A percentile compares a stretch with the other conserved stretches of the same genome.
phyloP scores from a whole-genome alignment of 768 basidiomycete genomes.

The Termitomyces sp. region DNA sequence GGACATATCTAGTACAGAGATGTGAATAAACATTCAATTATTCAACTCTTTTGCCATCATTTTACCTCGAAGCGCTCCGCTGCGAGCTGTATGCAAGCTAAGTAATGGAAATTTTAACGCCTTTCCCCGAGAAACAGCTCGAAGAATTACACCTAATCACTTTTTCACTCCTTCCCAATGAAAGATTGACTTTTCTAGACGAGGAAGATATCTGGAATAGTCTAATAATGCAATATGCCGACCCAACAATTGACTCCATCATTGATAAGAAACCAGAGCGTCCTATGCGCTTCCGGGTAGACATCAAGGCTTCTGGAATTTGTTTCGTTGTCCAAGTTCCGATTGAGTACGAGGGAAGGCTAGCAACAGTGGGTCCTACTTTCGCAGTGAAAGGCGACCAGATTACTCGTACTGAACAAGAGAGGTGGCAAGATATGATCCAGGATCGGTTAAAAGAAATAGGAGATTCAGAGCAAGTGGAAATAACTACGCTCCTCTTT shows the following conservation, averaged over 20 bases:
- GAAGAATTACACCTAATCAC: conserved; percentile 59
- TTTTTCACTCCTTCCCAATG: conserved; percentile 61
- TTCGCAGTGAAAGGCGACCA: conserved; percentile 45
- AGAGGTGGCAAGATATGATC: conserved; percentile 42
- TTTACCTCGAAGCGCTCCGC: neutral
- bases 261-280: conserved; percentile 10
- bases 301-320: conserved; percentile 19
- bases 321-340: conserved; percentile 34
- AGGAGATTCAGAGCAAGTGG: conserved; percentile 27
- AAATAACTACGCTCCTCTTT: neutral
- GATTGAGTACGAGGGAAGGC: conserved; percentile 7
- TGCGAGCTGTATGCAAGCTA: neutral
- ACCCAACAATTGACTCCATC: conserved; percentile 7
- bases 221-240: neutral
- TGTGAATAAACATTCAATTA: too few species aligned
- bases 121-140: conserved; percentile 15
- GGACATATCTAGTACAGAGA: too few species aligned
- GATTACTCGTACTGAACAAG: conserved; percentile 44
- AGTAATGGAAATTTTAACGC: neutral
- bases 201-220: conserved; percentile 22
- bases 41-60: too few species aligned
- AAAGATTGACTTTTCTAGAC: conserved; percentile 43
- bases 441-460: conserved; percentile 33
- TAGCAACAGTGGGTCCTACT: conserved; percentile 8
- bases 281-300: conserved; percentile 33